Conservation (phyloP, 73 alveolate genomes). For the Paramecium caudatum region DNA sequence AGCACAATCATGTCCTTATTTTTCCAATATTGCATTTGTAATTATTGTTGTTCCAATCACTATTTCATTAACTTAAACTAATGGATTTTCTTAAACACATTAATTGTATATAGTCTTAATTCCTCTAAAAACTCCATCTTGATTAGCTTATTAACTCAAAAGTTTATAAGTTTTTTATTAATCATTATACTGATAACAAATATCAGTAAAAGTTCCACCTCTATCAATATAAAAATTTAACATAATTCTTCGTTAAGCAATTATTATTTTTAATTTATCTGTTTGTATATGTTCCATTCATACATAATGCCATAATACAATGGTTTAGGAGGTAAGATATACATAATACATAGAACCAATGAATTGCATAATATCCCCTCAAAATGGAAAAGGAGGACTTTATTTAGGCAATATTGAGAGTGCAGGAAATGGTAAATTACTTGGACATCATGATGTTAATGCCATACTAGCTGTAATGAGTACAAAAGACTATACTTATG, state of each 20-base stretch:
- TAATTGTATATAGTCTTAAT: slow-evolving; percentile 81
- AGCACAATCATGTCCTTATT: slow-evolving; percentile 89
- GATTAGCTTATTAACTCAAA: slow-evolving; percentile 84
- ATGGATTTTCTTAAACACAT: neutral
- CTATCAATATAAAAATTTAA: slow-evolving; percentile 78
- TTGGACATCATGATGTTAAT: slow-evolving; percentile 44
- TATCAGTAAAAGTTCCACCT: slow-evolving; percentile 95
- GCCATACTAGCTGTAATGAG: slow-evolving; percentile 68
- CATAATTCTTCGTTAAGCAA: neutral
- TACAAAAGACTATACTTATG: slow-evolving; percentile 36
- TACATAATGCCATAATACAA: slow-evolving; percentile 2
- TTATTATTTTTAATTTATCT: slow-evolving; percentile 25
- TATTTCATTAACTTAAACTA: slow-evolving; percentile 61
- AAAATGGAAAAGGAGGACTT: slow-evolving; percentile 61
- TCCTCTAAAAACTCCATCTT: slow-evolving; percentile 93
- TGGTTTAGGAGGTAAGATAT: neutral
- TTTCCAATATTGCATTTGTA: slow-evolving; percentile 94
- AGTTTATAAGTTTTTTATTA: slow-evolving; percentile 76
- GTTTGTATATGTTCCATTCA: slow-evolving; percentile 16
- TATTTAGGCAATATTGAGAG: slow-evolving; percentile 74
- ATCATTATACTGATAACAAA: slow-evolving; percentile 73
- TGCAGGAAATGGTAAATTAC: slow-evolving; percentile 66
- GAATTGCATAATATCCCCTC: slow-evolving; percentile 67
- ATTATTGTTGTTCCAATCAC: slow-evolving; percentile 95
- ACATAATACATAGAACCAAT: slow-evolving; percentile 56